Base-by-base conservation (phyloP, 75 land plant species). In the Cryptomeria japonica region DNA sequence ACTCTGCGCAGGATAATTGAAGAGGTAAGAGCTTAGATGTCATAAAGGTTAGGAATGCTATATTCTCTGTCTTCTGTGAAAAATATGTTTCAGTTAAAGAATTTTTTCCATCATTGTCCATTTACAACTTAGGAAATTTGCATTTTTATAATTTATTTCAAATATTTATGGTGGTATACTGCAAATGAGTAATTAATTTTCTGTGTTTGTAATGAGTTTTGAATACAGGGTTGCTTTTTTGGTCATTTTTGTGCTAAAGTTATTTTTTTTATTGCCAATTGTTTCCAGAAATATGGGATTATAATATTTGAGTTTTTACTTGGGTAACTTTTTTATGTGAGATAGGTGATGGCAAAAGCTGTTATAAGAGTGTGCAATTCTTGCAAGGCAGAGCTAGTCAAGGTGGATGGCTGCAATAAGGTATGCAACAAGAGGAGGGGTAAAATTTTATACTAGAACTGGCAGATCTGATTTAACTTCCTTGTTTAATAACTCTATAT, bases 401-500 rank as follows among this genome's bases (percentile, higher is more conserved):
- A 91, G 83, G 56, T 47, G 9, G 92, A 90, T 42, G 92, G 92
- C 53, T 91, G 92, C 80, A 91, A 91, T 68, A 91, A 91, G 91
- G 92, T 91, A 76, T 84, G 85, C 53, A 32, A 18, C 49, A 34
- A 51, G 36, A 84, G 61, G 38, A 51, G 85, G 46, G 51, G 13
- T 39, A 47, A 84, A 28, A 14, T 51, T 36, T 36, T 1, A 14
- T 19, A 4, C 31, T 10, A 32, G 38, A 31, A 32, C 61, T 19
- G 13, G 39, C 49, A 32, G 44, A 28, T 31, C 19, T 22, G 28
- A 53, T 32, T 49, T 51, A 39, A 31, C 58, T 84, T 83, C 32
- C 58, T 53, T 84, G 34, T n/a, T 84, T 49, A 84, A 51, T 49
- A 8, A 25, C n/a, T 31, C 12, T 15, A 31, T n/a, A 18, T 31